Conservation (phyloP, 2,329 filamentous ascomycete genomes). For the Dactylonectria macrodidyma region DNA sequence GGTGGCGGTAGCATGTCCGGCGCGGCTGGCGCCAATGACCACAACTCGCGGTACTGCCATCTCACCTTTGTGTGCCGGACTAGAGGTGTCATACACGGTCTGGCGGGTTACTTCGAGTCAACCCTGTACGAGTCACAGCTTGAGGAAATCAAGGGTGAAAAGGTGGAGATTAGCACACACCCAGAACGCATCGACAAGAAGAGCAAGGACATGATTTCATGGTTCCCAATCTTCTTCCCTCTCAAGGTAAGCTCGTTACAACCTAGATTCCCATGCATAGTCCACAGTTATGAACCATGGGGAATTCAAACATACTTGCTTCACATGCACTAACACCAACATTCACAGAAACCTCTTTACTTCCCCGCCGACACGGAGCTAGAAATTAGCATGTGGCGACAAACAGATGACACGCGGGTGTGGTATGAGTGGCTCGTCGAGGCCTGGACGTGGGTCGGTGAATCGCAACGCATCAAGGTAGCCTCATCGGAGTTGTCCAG, state of each 20-base stretch:
- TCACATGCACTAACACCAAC: conserved; percentile 30
- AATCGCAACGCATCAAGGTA: conserved; percentile 75
- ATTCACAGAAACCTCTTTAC: conserved; percentile 81
- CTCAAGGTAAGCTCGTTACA: conserved; percentile 76
- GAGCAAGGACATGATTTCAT: conserved; percentile 98
- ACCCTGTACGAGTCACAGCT: conserved; percentile 81
- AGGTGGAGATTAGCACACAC: conserved; percentile 91
- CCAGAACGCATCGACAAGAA: conserved; percentile 93
- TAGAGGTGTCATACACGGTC: conserved; percentile 88
- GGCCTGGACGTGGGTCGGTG: conserved; percentile 78
- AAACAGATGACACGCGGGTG: conserved; percentile 94
- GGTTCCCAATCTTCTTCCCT: conserved; percentile 99
- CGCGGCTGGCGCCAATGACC: conserved; percentile 87
- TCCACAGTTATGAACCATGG: neutral
- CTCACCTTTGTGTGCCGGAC: conserved; percentile 84
- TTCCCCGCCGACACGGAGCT: conserved; percentile 88
- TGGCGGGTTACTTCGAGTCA: conserved; percentile 96
- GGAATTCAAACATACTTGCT: neutral
- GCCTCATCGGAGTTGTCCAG: conserved; percentile 77
- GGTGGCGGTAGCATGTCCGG: conserved; percentile 82
- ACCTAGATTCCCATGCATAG: no score
- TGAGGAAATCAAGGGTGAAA: conserved; percentile 56
- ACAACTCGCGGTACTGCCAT: conserved; percentile 87
- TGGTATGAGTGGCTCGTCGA: conserved; percentile 99
- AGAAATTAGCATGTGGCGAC: conserved; percentile 94